These are phyloP conservation scores for Thinopyrum elongatum DNA, from an alignment of 176 grass and related monocot species.

Conservation along the genomic window DNA sequence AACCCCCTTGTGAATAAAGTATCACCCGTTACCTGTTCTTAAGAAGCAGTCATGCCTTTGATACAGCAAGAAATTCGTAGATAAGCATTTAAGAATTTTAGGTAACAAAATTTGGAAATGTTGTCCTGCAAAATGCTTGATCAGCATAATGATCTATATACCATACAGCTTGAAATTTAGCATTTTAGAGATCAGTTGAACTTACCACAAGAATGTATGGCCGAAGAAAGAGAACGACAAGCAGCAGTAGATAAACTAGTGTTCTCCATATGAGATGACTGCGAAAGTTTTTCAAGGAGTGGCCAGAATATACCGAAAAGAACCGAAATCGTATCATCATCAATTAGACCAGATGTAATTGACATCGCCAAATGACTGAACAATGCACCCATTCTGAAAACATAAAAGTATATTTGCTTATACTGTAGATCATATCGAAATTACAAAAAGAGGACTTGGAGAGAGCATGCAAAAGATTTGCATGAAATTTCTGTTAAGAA, in stretches of 20 bases:
- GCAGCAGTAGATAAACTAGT: slow-evolving; percentile 68
- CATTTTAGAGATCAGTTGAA: slow-evolving; percentile 22
- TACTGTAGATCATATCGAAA: neutral
- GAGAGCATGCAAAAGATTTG: neutral
- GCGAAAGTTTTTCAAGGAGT: slow-evolving; percentile 83
- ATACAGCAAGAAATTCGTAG: slow-evolving; percentile 80
- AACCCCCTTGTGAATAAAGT: neutral
- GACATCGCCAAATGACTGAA: slow-evolving; percentile 65
- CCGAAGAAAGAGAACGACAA: slow-evolving; percentile 84
- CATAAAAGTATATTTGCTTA: slow-evolving; percentile 17
- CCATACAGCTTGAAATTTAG: slow-evolving; percentile 26
- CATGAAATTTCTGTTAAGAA: neutral
- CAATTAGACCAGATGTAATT: slow-evolving; percentile 46
- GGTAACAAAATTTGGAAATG: slow-evolving; percentile 73
- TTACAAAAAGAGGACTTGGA: neutral
- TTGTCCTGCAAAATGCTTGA: slow-evolving; percentile 58
- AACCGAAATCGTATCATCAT: slow-evolving; percentile 68
- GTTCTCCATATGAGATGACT: slow-evolving; percentile 85
- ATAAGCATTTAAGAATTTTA: slow-evolving; percentile 83
- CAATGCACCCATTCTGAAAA: slow-evolving; percentile 80
- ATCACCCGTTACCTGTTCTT: slow-evolving; percentile 64
- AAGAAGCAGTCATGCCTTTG: slow-evolving; percentile 95
- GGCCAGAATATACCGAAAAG: slow-evolving; percentile 90
- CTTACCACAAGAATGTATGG: slow-evolving; percentile 83
- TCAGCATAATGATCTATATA: neutral